phyloP scores from a whole-genome alignment of 108 stramenopile genomes.

The Pseudonitzschia multistriata region DNA sequence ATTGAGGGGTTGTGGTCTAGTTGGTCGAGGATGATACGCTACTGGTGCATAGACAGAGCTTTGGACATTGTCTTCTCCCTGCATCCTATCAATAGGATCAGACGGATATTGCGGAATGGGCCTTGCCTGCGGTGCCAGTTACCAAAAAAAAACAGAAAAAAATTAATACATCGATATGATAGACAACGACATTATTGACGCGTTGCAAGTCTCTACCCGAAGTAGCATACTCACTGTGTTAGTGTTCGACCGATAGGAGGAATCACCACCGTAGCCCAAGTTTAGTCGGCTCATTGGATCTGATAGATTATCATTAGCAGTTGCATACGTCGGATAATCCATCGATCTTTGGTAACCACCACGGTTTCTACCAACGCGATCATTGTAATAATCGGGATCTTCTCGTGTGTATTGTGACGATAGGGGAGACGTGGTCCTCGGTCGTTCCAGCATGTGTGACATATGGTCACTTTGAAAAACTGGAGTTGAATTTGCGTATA shows the following conservation, averaged over 20 bases:
- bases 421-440: constrained; percentile 29
- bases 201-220: background rate
- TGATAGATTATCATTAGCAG: background rate
- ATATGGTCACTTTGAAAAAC: background rate
- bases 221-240: background rate
- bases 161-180: background rate
- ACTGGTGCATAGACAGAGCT: constrained; percentile 18
- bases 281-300: constrained; percentile 14
- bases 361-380: background rate
- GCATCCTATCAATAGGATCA: background rate
- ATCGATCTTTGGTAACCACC: constrained; percentile 1
- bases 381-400: constrained; percentile 21
- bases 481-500: background rate
- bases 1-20: constrained; percentile 5
- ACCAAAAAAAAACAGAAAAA: background rate
- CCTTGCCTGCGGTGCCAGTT: constrained; percentile 6
- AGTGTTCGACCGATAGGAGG: background rate
- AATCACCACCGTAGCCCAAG: background rate
- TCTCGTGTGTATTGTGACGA: constrained; percentile 12
- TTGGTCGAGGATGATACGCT: constrained; percentile 12
- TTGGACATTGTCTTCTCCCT: background rate
- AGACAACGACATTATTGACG: background rate
- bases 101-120: constrained; percentile 19
- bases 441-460: constrained; percentile 19
- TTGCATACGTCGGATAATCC: background rate